These are phyloP conservation scores for Boletus rufocinnamomeus DNA, from an alignment of 768 basidiomycete species.

Conservation along the genomic window DNA sequence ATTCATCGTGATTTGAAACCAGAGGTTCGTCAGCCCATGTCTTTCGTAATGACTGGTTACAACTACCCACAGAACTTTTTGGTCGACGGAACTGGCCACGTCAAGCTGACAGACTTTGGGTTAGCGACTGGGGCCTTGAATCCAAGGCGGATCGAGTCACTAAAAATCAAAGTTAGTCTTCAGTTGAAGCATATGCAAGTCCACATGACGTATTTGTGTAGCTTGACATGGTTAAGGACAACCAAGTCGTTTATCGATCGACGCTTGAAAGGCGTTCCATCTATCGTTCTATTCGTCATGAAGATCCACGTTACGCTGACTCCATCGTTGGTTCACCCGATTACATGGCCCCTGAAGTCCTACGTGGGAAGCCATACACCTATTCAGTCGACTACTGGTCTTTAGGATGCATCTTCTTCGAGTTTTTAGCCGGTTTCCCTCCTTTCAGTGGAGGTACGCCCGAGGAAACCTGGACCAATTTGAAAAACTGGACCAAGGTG, in stretches of 20 bases:
- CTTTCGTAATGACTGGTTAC: background rate
- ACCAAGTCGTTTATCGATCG: conserved; percentile 83
- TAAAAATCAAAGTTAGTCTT: conserved; percentile 79
- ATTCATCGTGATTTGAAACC: conserved; percentile 98
- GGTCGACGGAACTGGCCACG: conserved; percentile 93
- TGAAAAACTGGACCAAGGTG: conserved; percentile 96
- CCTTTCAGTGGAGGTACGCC: conserved; percentile 95
- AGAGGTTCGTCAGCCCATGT: conserved; percentile 58
- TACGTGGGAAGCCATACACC: conserved; percentile 92
- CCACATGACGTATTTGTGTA: conserved; percentile 34
- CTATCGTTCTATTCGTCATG: conserved; percentile 88
- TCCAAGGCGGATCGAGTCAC: conserved; percentile 90
- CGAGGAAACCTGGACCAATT: conserved; percentile 98
- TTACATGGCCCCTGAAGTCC: conserved; percentile 96
- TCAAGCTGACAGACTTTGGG: conserved; percentile 97
- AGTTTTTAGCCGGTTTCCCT: conserved; percentile 95
- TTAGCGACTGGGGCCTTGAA: conserved; percentile 95
- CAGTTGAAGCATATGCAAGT: background rate
- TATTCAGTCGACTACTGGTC: conserved; percentile 99
- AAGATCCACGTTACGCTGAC: conserved; percentile 92
- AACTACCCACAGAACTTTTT: conserved; percentile 77
- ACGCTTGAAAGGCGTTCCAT: conserved; percentile 94
- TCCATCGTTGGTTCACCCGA: conserved; percentile 98
- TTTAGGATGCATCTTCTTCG: conserved; percentile 96
- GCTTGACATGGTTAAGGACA: conserved; percentile 97